These are phyloP conservation scores for Saitoella complicata DNA, from an alignment of 805 yeast species.

Conservation along the genomic window DNA sequence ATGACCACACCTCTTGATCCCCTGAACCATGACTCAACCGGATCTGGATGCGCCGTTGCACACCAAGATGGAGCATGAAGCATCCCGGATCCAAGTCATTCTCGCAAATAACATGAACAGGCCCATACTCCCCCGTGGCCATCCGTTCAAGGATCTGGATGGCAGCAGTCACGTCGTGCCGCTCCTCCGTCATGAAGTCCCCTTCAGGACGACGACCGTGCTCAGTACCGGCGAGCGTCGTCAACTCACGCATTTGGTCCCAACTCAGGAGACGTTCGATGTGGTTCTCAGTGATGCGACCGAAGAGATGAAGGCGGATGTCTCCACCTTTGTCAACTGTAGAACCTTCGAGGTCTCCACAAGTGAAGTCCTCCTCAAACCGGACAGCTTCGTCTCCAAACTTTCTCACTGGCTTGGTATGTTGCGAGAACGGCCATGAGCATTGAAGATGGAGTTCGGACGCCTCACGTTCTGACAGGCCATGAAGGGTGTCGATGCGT, in stretches of 20 bases:
- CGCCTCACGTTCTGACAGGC: no score
- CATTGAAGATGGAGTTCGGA: no score
- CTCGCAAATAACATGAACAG: slow-evolving; percentile 7
- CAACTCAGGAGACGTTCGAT: slow-evolving; percentile 14
- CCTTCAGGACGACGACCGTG: background rate
- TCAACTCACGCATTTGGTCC: slow-evolving; percentile 14
- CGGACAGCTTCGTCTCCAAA: no score
- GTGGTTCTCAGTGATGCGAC: slow-evolving; percentile 3
- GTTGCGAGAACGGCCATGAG: no score
- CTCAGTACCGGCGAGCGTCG: background rate
- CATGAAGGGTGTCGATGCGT: no score
- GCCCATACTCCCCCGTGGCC: slow-evolving; percentile 10
- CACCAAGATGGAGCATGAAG: slow-evolving; percentile 7
- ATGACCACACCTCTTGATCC: background rate
- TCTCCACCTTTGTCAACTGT: no score
- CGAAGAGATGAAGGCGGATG: no score
- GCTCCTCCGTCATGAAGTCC: background rate
- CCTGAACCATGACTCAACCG: slow-evolving; percentile 11
- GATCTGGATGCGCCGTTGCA: slow-evolving; percentile 9
- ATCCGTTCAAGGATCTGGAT: slow-evolving; percentile 9
- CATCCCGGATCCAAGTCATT: slow-evolving; percentile 7
- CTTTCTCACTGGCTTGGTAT: no score
- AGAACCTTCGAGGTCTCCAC: no score
- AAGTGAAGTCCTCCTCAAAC: no score
- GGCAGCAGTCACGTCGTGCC: slow-evolving; percentile 10